A percentile compares a stretch with the other conserved stretches of the same genome.
phyloP scores from a whole-genome alignment of 2,329 filamentous ascomycete genomes.

The Ascochyta pisi region DNA sequence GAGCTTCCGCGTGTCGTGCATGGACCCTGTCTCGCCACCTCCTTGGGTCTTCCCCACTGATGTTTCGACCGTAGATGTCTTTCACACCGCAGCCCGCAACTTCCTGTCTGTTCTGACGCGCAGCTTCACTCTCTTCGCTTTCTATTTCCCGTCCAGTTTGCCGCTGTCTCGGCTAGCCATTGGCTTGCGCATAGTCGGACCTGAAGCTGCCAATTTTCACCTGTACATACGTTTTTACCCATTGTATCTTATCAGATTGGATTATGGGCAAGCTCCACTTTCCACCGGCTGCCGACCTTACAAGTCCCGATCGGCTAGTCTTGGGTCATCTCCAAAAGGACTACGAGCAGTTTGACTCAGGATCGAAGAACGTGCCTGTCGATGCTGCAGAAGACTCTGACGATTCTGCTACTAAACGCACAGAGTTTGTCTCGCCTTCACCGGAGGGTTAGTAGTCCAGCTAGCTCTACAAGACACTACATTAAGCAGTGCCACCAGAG shows the following conservation, averaged over 20 bases:
- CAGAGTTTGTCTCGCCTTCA: conserved; percentile 37
- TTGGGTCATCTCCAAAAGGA: conserved; percentile 39
- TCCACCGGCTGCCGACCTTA: conserved; percentile 41
- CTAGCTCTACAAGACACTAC: not conserved
- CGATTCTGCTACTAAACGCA: conserved; percentile 34
- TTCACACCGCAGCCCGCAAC: conserved; percentile 3
- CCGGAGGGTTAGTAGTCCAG: conserved; percentile 34
- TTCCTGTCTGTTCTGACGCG: not conserved
- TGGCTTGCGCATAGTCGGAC: conserved; percentile 7
- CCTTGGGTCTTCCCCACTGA: conserved; percentile 11
- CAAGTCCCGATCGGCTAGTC: conserved; percentile 40
- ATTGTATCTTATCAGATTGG: conserved; percentile 1
- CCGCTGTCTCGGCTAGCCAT: conserved; percentile 6
- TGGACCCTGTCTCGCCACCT: conserved; percentile 21
- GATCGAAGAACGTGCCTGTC: not conserved
- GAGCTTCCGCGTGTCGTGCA: conserved; percentile 9
- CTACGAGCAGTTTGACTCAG: conserved; percentile 28
- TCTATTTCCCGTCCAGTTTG: not conserved
- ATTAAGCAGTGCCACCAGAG: not conserved
- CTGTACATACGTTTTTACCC: not conserved
- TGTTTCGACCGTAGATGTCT: conserved; percentile 11
- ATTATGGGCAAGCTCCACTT: conserved; percentile 42
- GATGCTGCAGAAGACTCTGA: conserved; percentile 34
- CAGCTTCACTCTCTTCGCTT: not conserved
- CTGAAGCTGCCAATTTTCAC: not conserved